phyloP scores from a whole-genome alignment of 2,329 filamentous ascomycete species.

The Zymoseptoria pseudotritici region DNA sequence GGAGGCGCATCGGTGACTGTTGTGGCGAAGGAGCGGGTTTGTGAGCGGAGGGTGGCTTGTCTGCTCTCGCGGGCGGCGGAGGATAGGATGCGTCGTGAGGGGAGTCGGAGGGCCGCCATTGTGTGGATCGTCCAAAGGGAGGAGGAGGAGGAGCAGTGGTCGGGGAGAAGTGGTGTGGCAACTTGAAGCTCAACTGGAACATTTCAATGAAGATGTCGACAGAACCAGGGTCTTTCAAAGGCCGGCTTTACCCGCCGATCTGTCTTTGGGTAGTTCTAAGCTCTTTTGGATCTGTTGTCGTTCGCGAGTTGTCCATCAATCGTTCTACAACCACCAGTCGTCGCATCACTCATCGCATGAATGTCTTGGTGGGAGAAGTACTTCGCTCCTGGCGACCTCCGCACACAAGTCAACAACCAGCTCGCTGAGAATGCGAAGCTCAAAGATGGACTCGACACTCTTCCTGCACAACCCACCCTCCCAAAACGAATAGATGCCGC shows the following conservation, averaged over 20 bases:
- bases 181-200: neutral
- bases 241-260: neutral
- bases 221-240: constrained; percentile 1
- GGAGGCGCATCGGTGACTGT: constrained; percentile 33
- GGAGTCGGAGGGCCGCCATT: constrained; percentile 14
- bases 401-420: constrained; percentile 9
- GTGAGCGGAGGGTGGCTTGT: constrained; percentile 20
- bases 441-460: neutral
- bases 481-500: constrained; percentile 20
- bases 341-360: constrained; percentile 8
- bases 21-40: constrained; percentile 38
- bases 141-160: neutral
- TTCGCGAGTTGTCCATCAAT: neutral
- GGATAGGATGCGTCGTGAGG: constrained; percentile 14
- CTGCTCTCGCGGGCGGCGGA: constrained; percentile 2
- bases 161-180: neutral
- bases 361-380: constrained; percentile 30
- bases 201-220: neutral
- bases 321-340: neutral
- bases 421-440: neutral
- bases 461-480: neutral
- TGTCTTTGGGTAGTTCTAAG: neutral
- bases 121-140: neutral
- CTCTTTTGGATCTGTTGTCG: neutral
- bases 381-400: constrained; percentile 28